A percentile compares a stretch with the other conserved stretches of the same genome.
Evolutionary conservation across 768 basidiomycete genomes (phyloP).

Genomic region (Boletus subparvulus): DNA sequence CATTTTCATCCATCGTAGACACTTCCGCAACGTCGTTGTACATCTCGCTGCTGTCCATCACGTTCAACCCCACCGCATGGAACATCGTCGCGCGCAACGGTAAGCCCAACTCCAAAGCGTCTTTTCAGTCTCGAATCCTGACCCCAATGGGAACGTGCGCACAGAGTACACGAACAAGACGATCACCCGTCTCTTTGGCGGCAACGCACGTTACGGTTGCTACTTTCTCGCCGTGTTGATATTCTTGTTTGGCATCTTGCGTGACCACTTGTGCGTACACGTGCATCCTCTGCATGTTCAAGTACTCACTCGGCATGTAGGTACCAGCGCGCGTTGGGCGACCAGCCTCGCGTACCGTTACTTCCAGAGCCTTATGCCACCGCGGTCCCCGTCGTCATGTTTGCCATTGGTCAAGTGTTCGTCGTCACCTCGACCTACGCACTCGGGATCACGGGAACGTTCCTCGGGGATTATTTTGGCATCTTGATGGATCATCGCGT

Average conservation of each 20-base stretch:
- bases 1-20: conserved; percentile 48
- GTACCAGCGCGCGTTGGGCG: conserved; percentile 69
- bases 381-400: conserved; percentile 57
- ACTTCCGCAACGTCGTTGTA: conserved; percentile 62
- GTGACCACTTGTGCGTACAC: conserved; percentile 76
- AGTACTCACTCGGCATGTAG: conserved; percentile 37
- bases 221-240: conserved; percentile 86
- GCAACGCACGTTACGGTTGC: conserved; percentile 71
- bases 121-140: not conserved
- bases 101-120: conserved; percentile 34
- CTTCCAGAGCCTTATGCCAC: conserved; percentile 67
- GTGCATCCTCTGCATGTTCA: no score
- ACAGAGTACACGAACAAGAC: conserved; percentile 82
- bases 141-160: not conserved
- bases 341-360: conserved; percentile 70
- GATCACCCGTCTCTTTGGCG: conserved; percentile 79
- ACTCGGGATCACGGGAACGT: conserved; percentile 91
- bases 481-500: conserved; percentile 87
- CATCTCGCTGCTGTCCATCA: conserved; percentile 63
- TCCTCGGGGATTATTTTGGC: conserved; percentile 82
- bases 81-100: conserved; percentile 93
- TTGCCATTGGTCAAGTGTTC: conserved; percentile 75
- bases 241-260: conserved; percentile 79
- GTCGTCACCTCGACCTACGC: conserved; percentile 89
- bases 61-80: conserved; percentile 95